Evolutionary conservation across 2,329 filamentous ascomycete genomes (phyloP), one percentile per base, ranked within the genome.

Genomic region (Claviceps maximensis): DNA sequence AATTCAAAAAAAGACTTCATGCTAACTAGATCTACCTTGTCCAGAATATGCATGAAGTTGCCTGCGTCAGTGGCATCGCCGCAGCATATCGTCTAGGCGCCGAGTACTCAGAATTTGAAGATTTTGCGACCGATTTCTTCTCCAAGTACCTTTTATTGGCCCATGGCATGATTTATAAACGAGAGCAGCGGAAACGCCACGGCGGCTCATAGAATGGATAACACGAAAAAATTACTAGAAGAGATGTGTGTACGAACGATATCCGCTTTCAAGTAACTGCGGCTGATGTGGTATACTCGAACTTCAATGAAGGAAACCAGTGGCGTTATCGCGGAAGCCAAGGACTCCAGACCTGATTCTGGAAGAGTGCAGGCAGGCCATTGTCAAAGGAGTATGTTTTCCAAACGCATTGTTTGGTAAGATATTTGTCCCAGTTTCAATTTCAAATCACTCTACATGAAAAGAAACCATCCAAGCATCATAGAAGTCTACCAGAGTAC

Each of bases 71-170:
- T 53, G 84, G 84, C 0, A 85, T 87, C 48, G 80, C 83, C 4
- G 84, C 84, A 2, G 85, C 84, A 0, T 84, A 85, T 52, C 77
- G 80, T 47, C 69, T 87, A 0, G 85, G 84, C 0, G 84, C 83
- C 0, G 70, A 74, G 1, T 87, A 87, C 59, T 70, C 72, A 1
- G 77, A 76, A 55, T 72, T 85, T 15, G 80, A 84, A 60, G 70
- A 75, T 68, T 65, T 75, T 57, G 72, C 71, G 0, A 67, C 73
- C 54, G 67, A 73, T 45, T 71, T 75, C 55, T 74, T 75, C 51
- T 63, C 66, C 49, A 75, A 75, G 54, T 75, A 74, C 56, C 58
- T 75, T 3, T 55, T 73, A 2, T 56, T 76, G 5, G 74, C 71
- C 1, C 72, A 76, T 54, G 71, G 72, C 0, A 62, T 72, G 6